Base-by-base conservation (phyloP, 2,329 filamentous ascomycete genomes). In the Emergomyces orientalis region DNA sequence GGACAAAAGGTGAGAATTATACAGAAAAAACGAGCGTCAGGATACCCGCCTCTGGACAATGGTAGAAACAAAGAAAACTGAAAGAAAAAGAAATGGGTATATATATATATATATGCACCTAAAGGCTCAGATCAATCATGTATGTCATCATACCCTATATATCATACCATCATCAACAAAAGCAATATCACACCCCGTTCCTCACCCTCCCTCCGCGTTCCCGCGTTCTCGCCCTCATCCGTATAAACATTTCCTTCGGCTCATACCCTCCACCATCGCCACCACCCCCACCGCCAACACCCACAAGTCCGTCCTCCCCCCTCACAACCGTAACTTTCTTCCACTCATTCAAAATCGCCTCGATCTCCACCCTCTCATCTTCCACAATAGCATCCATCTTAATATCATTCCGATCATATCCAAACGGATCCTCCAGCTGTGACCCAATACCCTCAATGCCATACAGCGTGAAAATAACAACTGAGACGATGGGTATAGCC, bases 371-470 rank as follows among this genome's bases (percentile, higher is more conserved):
- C 64, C 82, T 75, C 52, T 83, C 76, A 69, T 88, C 85, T 66
- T 85, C 84, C 2, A 84, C 82, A 59, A 87, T 82, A 3, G 83
- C 84, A 71, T 87, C 85, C 80, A 87, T 85, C 69, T 86, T 86
- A 73, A 88, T 87, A 69, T 87, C 85, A 63, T 86, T 86, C 69
- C 81, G 80, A 66, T 86, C 85, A 62, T 85, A 85, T 1, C 85
- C 85, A 70, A 88, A 87, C 0, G 85, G 85, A 69, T 88, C 85
- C 69, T 88, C 85, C 0, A 87, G 75, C 71, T 86, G 84, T 3
- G 79, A 80, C 13, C 84, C 85, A 62, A 87, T 87, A 1, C 83
- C 84, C 64, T 86, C 83, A 32, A 86, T 86, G 0, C 84, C 84
- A 64, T 88, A 87, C 1, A 87, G 74, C 0, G 85, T 87, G 67